phyloP scores from a whole-genome alignment of 2,329 filamentous ascomycete species.

The Fusarium musae region DNA sequence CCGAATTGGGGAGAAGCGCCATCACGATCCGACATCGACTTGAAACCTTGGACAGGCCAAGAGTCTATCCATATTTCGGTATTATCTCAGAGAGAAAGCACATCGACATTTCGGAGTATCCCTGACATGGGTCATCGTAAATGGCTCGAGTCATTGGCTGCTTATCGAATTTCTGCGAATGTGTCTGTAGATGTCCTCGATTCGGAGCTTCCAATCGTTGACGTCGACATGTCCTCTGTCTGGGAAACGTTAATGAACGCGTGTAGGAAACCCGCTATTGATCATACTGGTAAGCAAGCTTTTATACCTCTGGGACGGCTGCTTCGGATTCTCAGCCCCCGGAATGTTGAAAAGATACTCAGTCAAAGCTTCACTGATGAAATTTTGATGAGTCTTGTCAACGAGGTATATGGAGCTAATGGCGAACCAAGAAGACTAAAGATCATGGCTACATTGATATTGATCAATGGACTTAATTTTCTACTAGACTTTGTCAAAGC shows the following conservation, averaged over 20 bases:
- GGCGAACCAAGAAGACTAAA: not conserved
- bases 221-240: not conserved
- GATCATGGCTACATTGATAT: not conserved
- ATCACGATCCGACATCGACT: not conserved
- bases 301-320: not conserved
- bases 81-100: not conserved
- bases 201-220: not conserved
- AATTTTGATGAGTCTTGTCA: not conserved
- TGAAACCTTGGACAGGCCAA: not conserved
- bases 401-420: not conserved
- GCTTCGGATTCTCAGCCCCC: not conserved
- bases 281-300: not conserved
- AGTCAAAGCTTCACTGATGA: not conserved
- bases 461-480: not conserved
- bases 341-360: not conserved
- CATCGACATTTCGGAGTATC: not conserved
- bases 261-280: not conserved
- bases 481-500: not conserved
- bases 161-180: rapidly evolving
- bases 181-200: not conserved
- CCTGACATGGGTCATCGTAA: not conserved
- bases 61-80: not conserved
- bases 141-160: not conserved
- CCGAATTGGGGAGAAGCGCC: not conserved
- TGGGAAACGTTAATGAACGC: not conserved